Conservation (phyloP, 2,329 filamentous ascomycete species). For the Sporothrix luriei region DNA sequence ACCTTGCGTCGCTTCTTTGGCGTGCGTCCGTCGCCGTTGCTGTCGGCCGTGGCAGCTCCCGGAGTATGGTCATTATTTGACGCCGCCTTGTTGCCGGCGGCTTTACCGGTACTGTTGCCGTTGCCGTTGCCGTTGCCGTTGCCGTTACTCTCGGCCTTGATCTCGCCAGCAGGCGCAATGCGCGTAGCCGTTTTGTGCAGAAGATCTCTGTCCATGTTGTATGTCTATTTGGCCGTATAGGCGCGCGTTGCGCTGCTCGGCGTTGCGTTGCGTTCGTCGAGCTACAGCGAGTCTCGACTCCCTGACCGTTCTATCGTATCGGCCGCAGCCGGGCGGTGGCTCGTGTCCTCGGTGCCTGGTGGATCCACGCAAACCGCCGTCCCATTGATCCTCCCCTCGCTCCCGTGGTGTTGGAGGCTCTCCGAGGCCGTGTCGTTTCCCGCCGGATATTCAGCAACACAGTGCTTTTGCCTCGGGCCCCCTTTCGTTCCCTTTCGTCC, state of each 20-base stretch:
- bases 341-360: constrained; percentile 8
- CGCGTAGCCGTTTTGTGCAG: constrained; percentile 32
- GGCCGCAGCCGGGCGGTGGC: neutral
- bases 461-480: neutral
- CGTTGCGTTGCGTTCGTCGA: neutral
- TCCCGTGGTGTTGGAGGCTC: constrained; percentile 3
- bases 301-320: neutral
- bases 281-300: neutral
- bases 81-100: neutral
- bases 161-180: constrained; percentile 31
- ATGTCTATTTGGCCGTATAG: neutral
- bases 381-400: constrained; percentile 11
- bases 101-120: constrained; percentile 5
- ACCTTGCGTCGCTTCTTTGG: constrained; percentile 87
- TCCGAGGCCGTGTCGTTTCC: neutral
- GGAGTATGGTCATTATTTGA: constrained; percentile 24
- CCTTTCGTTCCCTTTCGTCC: neutral
- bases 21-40: constrained; percentile 53
- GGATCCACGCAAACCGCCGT: constrained; percentile 22
- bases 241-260: neutral
- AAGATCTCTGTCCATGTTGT: constrained; percentile 33
- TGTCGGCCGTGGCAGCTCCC: constrained; percentile 31
- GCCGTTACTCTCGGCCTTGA: constrained; percentile 28
- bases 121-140: neutral
- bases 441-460: neutral